Conservation (phyloP, 2,329 filamentous ascomycete species). For the Trematosphaeria pertusa region DNA sequence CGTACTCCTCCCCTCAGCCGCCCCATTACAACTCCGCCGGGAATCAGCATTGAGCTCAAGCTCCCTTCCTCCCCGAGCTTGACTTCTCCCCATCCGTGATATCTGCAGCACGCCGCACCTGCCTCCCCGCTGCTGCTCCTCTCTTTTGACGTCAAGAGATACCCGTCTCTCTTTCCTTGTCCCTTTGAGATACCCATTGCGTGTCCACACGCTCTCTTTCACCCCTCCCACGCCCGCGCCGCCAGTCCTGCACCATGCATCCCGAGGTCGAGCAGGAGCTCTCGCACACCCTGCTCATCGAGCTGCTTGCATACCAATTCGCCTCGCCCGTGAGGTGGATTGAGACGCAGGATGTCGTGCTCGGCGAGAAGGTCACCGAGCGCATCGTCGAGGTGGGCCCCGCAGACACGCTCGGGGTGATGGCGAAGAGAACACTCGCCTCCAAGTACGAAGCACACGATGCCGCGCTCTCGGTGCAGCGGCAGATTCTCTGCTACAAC, state of each 20-base stretch:
- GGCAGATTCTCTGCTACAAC: constrained; percentile 99
- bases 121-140: constrained; percentile 6
- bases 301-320: constrained; percentile 99
- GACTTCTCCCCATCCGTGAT: not conserved
- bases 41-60: constrained; percentile 3
- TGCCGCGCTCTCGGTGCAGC: constrained; percentile 92
- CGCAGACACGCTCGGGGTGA: constrained; percentile 93
- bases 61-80: constrained; percentile 2
- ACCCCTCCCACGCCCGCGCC: constrained; percentile 18
- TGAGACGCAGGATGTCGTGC: constrained; percentile 99
- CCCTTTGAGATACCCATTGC: constrained; percentile 16
- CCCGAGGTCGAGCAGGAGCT: constrained; percentile 99
- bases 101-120: constrained; percentile 3
- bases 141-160: constrained; percentile 6
- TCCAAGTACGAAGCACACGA: constrained; percentile 99
- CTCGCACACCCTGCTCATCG: constrained; percentile 95
- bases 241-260: constrained; percentile 68
- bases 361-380: constrained; percentile 94
- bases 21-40: constrained; percentile 16
- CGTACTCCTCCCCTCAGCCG: constrained; percentile 9
- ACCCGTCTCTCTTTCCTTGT: constrained; percentile 14
- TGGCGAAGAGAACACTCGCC: constrained; percentile 94
- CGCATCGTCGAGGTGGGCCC: constrained; percentile 97
- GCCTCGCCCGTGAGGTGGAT: constrained; percentile 99
- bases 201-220: constrained; percentile 16